These are phyloP conservation scores for Dothistroma septosporum DNA, from an alignment of 2,329 filamentous ascomycete species.

Conservation along the genomic window DNA sequence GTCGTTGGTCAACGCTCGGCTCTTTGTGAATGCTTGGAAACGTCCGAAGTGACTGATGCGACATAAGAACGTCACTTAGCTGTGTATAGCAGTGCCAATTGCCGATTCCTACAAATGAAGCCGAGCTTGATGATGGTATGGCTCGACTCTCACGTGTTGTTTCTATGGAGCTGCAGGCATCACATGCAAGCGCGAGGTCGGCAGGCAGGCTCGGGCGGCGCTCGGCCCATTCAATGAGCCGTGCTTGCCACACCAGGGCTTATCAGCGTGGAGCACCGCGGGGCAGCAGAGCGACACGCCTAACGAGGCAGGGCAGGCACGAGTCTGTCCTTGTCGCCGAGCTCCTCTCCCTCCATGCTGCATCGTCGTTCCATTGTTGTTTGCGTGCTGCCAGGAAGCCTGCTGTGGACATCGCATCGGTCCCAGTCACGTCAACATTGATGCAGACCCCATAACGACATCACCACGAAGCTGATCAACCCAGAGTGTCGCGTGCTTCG, in stretches of 20 bases:
- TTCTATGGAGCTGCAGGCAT: neutral
- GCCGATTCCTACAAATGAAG: neutral
- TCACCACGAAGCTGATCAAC: neutral
- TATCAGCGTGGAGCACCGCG: neutral
- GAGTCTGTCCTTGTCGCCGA: neutral
- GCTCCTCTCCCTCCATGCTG: neutral
- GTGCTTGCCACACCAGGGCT: neutral
- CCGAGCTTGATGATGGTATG: neutral
- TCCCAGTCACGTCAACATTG: neutral
- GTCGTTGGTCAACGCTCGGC: conserved; percentile 5
- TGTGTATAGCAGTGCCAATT: neutral
- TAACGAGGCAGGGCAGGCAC: neutral
- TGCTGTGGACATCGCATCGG: neutral
- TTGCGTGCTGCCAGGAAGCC: neutral
- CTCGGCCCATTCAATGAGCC: neutral
- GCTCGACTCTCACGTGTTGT: neutral
- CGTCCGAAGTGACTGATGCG: neutral
- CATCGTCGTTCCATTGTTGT: neutral
- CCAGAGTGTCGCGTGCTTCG: conserved; percentile 1
- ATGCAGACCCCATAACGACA: conserved; percentile 4
- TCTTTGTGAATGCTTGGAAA: neutral
- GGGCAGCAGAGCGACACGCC: neutral
- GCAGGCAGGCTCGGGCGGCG: too few relatives aligned
- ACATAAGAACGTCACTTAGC: neutral
- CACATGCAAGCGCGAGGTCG: neutral